Evolutionary conservation across 257 asterid genomes (phyloP).

Genomic region (Mentha longifolia): DNA sequence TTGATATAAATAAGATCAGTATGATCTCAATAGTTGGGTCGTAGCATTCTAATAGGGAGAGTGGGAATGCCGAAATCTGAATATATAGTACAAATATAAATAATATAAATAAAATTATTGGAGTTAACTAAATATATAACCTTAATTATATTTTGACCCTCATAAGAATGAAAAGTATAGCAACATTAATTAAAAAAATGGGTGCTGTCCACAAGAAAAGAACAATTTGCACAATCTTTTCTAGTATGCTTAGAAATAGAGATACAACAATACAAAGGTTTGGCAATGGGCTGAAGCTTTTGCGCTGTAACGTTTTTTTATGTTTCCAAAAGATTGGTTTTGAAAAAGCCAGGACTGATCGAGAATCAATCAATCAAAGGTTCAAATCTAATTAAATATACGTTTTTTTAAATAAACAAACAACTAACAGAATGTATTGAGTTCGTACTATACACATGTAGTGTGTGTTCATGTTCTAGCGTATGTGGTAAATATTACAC

Average conservation of each 20-base stretch:
- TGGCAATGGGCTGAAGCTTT: conserved; percentile 18
- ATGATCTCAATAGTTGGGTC: too few species aligned
- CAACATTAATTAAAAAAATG: background rate
- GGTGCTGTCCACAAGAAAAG: background rate
- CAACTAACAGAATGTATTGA: background rate
- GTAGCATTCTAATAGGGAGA: too few species aligned
- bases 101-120: too few species aligned
- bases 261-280: conserved; percentile 16
- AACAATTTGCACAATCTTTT: background rate
- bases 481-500: too few species aligned
- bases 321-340: background rate
- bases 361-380: conserved; percentile 19
- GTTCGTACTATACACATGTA: background rate
- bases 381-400: background rate
- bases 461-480: too few species aligned
- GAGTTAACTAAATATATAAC: too few species aligned
- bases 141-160: too few species aligned
- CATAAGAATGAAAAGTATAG: background rate
- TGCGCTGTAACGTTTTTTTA: conserved; percentile 4
- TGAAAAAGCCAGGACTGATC: background rate
- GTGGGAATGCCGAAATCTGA: too few species aligned
- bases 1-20: too few species aligned
- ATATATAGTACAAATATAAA: too few species aligned
- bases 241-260: background rate
- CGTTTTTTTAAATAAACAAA: background rate